Base-by-base conservation (phyloP, 345 rosid genomes). In the Barbarea vulgaris region DNA sequence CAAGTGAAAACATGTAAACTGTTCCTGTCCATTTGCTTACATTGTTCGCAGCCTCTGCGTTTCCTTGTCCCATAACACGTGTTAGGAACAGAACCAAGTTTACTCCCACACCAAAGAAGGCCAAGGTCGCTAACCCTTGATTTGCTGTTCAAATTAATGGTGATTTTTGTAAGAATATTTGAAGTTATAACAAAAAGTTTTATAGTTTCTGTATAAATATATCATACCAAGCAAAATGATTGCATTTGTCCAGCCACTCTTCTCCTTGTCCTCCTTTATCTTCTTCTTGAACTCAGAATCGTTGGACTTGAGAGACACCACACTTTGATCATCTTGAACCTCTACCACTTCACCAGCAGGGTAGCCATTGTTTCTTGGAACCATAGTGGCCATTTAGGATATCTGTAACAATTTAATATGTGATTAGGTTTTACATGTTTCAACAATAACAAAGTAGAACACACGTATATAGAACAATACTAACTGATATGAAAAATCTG, bases 11-110 rank as follows among this genome's bases (percentile, higher is more conserved):
- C 51, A 94, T 46, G 58, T 94, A 94, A 18, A 94, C 97, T 8
- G 97, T 92, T 68, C 98, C 98, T 0, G 97, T 91, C 98, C 98
- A 94, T 25, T 83, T 88, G 85, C 95, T 90, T 55, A 94, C 96
- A 21, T 77, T 92, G 66, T 90, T 94, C 13, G 98, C 97, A 36
- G 97, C 97, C 12, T 64, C 82, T 1, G 98, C 96, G 55, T 86
- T 94, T 15, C 83, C 79, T 79, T 88, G 97, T 24, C 81, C 88
- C 13, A 94, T 71, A 58, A 94, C 98, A 73, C 97, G 85, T 14
- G 96, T 92, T 33, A 90, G 72, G 80, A 94, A 91, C 68, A 94
- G 19, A 3, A 94, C 98, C 78, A 94, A 48, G 75, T 91, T 94
- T 34, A 91, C 98, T 4, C 91, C 96, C 10, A 92, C 98, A 10